These are phyloP conservation scores for Eutrema heterophyllum DNA, from an alignment of 345 rosid genomes.

Conservation along the genomic window DNA sequence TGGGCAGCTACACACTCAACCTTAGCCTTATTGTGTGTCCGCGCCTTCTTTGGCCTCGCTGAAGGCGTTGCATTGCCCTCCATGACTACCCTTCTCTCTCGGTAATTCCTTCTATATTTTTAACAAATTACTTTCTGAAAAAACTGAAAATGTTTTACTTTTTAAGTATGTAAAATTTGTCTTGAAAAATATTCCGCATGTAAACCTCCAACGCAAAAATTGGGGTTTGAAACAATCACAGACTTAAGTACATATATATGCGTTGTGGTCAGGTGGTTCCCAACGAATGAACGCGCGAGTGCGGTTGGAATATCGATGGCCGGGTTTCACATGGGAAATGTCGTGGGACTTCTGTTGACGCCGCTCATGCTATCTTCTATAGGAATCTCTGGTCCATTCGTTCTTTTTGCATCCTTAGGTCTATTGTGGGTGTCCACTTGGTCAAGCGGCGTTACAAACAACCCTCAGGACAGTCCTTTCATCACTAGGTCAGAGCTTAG, in stretches of 20 bases:
- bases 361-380: slow-evolving; percentile 70
- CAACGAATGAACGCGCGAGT: slow-evolving; percentile 72
- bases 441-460: slow-evolving; percentile 52
- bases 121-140: neutral
- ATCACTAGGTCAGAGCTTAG: slow-evolving; percentile 56
- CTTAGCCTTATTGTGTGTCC: slow-evolving; percentile 49
- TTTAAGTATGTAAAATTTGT: neutral
- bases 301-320: slow-evolving; percentile 95
- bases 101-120: slow-evolving; percentile 36
- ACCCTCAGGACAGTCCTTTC: slow-evolving; percentile 63
- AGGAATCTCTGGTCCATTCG: slow-evolving; percentile 74
- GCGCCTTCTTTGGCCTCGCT: slow-evolving; percentile 87
- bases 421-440: slow-evolving; percentile 64
- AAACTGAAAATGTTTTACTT: neutral
- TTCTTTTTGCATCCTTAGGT: slow-evolving; percentile 74
- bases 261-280: slow-evolving; percentile 65
- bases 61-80: slow-evolving; percentile 93
- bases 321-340: slow-evolving; percentile 95
- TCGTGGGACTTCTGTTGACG: slow-evolving; percentile 67
- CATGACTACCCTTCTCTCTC: slow-evolving; percentile 77
- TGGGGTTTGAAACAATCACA: neutral
- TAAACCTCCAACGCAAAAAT: neutral
- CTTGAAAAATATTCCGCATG: neutral
- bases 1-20: slow-evolving; percentile 91
- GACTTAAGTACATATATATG: no score